Evolutionary conservation across 331 rosid species (phyloP).

Genomic region (Acacia concinna): DNA sequence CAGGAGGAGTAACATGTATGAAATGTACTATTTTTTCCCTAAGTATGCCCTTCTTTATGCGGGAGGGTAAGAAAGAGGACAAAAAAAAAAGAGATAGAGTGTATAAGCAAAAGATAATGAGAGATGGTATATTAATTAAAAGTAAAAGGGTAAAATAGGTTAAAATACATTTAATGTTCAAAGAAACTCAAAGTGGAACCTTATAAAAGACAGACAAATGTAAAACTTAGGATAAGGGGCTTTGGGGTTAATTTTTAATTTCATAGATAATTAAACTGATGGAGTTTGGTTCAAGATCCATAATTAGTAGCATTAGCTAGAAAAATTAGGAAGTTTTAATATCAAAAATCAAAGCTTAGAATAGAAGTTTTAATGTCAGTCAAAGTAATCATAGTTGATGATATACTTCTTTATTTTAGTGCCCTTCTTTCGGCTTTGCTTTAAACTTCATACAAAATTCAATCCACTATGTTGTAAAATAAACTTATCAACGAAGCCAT

Average conservation of each 20-base stretch:
- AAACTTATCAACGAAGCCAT: conserved; percentile 31
- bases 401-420: background rate
- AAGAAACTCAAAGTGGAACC: no score
- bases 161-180: no score
- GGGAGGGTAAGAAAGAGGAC: no score
- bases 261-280: background rate
- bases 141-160: no score
- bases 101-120: background rate
- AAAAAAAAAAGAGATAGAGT: no score
- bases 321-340: background rate
- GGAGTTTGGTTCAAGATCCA: background rate
- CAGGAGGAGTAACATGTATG: no score
- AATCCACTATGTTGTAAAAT: background rate
- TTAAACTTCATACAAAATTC: conserved; percentile 14
- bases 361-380: conserved; percentile 32
- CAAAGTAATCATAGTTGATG: conserved; percentile 21
- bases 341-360: conserved; percentile 27
- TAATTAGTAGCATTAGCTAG: background rate
- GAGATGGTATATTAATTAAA: background rate
- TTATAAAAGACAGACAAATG: no score
- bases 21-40: no score
- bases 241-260: background rate
- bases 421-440: conserved; percentile 19
- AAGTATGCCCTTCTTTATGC: no score
- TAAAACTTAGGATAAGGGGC: no score